A percentile compares a stretch with the other conserved stretches of the same genome.
Evolutionary conservation across 495 filamentous ascomycete species (phyloP).

Genomic region (Penicillium silybi): DNA sequence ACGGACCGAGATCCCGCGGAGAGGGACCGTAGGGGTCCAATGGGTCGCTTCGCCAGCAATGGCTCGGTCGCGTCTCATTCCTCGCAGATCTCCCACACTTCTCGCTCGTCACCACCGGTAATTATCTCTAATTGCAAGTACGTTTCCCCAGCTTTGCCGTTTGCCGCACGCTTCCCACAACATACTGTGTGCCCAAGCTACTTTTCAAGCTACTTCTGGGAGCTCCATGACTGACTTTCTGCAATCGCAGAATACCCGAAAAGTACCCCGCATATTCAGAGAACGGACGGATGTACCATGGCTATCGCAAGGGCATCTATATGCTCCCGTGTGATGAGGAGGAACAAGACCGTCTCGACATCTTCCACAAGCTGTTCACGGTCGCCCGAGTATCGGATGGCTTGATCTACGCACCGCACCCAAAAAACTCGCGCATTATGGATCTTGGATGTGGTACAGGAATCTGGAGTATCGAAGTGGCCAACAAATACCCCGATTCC

Average conservation of each 20-base stretch:
- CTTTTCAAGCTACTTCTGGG: no score
- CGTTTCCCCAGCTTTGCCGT: not conserved
- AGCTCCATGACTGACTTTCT: not conserved
- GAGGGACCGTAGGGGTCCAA: constrained; percentile 13
- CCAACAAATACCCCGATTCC: constrained; percentile 58
- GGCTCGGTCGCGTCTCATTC: constrained; percentile 29
- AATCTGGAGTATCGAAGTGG: constrained; percentile 88
- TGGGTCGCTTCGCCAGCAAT: constrained; percentile 28
- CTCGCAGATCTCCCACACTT: constrained; percentile 19
- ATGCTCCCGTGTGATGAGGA: constrained; percentile 52
- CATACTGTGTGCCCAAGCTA: no score
- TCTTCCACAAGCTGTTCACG: constrained; percentile 71
- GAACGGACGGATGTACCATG: constrained; percentile 48
- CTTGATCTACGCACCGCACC: constrained; percentile 50
- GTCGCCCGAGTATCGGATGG: constrained; percentile 58
- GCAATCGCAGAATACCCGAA: constrained; percentile 30
- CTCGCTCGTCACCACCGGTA: constrained; percentile 17
- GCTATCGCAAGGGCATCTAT: constrained; percentile 46
- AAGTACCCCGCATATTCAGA: constrained; percentile 35
- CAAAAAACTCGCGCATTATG: constrained; percentile 55
- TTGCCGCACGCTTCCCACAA: no score
- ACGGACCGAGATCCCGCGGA: constrained; percentile 34
- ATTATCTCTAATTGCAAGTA: constrained; percentile 36
- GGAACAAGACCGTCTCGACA: constrained; percentile 73
- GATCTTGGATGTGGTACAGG: constrained; percentile 88